phyloP scores from a whole-genome alignment of 1,284 basidiomycete genomes.

The Afroboletus lepidellus region DNA sequence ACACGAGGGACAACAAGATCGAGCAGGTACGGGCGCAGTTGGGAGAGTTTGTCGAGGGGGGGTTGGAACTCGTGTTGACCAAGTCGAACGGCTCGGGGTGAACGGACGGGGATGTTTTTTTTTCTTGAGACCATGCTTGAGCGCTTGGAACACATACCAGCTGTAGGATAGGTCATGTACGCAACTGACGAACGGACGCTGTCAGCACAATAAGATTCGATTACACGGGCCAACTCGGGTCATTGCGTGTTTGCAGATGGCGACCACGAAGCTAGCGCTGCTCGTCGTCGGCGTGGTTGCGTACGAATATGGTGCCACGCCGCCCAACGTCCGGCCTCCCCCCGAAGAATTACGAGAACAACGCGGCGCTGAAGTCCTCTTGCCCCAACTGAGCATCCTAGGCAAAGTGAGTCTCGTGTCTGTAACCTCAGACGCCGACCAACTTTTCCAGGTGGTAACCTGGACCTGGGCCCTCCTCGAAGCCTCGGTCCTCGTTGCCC shows the following conservation, averaged over 20 bases:
- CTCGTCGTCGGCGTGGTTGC: neutral
- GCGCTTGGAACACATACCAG: no score
- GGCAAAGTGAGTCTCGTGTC: neutral
- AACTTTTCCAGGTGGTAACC: neutral
- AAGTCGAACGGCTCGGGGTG: slow-evolving; percentile 20
- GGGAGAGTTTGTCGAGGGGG: slow-evolving; percentile 15
- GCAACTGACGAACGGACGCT: no score
- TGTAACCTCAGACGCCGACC: neutral
- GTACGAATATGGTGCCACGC: slow-evolving; percentile 3
- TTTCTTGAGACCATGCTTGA: neutral
- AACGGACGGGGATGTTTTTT: neutral
- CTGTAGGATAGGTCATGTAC: no score
- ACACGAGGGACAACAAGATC: slow-evolving; percentile 30
- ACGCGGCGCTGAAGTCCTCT: neutral
- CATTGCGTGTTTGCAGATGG: no score
- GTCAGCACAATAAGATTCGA: no score
- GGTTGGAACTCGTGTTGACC: slow-evolving; percentile 20
- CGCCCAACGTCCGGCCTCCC: slow-evolving; percentile 15
- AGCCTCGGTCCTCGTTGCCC: slow-evolving; percentile 3
- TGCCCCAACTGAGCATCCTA: neutral
- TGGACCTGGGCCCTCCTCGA: slow-evolving; percentile 7
- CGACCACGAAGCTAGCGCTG: neutral
- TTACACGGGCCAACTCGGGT: no score
- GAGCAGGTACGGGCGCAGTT: slow-evolving; percentile 12
- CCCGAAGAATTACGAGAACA: slow-evolving; percentile 15